A percentile compares a stretch with the other conserved stretches of the same genome.
Conservation (phyloP, 1,284 basidiomycete species). For the Pseudozyma thailandica region DNA sequence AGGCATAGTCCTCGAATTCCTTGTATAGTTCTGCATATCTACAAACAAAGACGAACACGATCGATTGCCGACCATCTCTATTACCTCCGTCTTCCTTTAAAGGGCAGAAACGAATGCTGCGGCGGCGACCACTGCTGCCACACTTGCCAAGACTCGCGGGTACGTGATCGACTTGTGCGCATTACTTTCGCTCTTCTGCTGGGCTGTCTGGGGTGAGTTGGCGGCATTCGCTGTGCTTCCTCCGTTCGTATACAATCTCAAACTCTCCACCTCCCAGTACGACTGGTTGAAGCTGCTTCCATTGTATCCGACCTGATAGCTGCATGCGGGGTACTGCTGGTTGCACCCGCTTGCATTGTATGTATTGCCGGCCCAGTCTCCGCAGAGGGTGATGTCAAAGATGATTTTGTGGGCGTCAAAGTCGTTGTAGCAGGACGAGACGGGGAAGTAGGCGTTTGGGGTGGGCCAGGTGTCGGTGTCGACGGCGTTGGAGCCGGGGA, state of each 20-base stretch:
- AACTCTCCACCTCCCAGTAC: slow-evolving; percentile 58
- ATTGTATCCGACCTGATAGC: slow-evolving; percentile 54
- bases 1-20: too few species aligned
- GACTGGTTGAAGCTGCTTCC: slow-evolving; percentile 53
- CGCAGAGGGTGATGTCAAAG: slow-evolving; percentile 65
- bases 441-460: slow-evolving; percentile 55
- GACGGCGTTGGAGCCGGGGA: slow-evolving; percentile 30
- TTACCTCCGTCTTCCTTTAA: too few species aligned
- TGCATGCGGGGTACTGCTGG: slow-evolving; percentile 47
- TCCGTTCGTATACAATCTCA: slow-evolving; percentile 55
- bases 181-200: slow-evolving; percentile 3
- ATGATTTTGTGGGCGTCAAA: slow-evolving; percentile 59
- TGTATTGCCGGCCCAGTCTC: slow-evolving; percentile 57
- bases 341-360: slow-evolving; percentile 52
- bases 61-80: too few species aligned
- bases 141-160: slow-evolving; percentile 1
- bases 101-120: slow-evolving; percentile 20
- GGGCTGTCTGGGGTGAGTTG: slow-evolving; percentile 33
- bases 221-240: slow-evolving; percentile 43
- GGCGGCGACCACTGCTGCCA: slow-evolving; percentile 8
- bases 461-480: slow-evolving; percentile 55
- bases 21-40: too few species aligned
- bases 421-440: slow-evolving; percentile 54
- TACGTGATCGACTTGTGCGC: background rate
- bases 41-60: too few species aligned